Percentiles rank a stretch among this genome's conserved stretches.
Conservation (phyloP, 371 early-diverging fungal genomes). For the Furculomyces boomerangus region DNA sequence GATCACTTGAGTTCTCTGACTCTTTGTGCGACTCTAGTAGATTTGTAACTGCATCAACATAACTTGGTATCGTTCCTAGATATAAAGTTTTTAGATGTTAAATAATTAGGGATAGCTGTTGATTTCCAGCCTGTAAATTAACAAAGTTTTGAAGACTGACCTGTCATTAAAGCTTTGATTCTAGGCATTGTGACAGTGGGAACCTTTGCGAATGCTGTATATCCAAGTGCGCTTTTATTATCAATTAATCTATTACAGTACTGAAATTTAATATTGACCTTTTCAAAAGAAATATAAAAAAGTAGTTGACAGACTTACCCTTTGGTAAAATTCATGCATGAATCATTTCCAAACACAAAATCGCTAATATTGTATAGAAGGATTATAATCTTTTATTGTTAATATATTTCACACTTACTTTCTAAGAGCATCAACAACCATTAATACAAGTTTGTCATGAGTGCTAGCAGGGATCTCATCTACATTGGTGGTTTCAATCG, state of each 20-base stretch:
- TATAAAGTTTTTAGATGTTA: too few relatives aligned
- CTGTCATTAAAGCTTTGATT: conserved; percentile 86
- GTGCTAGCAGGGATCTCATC: conserved; percentile 3
- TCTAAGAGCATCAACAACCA: conserved; percentile 63
- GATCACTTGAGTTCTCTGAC: conserved; percentile 28
- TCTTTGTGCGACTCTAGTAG: conserved; percentile 69
- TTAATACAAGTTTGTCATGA: conserved; percentile 52
- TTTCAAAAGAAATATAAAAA: not conserved
- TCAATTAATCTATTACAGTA: conserved; percentile 12
- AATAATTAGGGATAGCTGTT: too few relatives aligned
- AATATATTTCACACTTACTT: conserved; percentile 9
- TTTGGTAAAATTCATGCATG: conserved; percentile 41
- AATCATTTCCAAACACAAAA: conserved; percentile 45
- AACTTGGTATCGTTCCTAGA: conserved; percentile 38
- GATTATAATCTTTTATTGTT: not conserved
- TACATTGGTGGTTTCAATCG: not conserved
- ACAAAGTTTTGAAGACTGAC: conserved; percentile 5
- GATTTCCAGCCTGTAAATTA: too few relatives aligned
- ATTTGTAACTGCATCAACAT: conserved; percentile 58
- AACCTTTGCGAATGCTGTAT: conserved; percentile 53
- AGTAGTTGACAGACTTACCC: conserved; percentile 18
- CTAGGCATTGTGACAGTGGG: conserved; percentile 93
- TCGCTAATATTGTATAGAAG: conserved; percentile 31
- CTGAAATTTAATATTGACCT: not conserved
- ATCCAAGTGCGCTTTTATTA: conserved; percentile 23